A percentile compares a stretch with the other conserved stretches of the same genome.
Evolutionary conservation across 2,329 filamentous ascomycete genomes (phyloP).

Genomic region (Sordariomycetes sp.): DNA sequence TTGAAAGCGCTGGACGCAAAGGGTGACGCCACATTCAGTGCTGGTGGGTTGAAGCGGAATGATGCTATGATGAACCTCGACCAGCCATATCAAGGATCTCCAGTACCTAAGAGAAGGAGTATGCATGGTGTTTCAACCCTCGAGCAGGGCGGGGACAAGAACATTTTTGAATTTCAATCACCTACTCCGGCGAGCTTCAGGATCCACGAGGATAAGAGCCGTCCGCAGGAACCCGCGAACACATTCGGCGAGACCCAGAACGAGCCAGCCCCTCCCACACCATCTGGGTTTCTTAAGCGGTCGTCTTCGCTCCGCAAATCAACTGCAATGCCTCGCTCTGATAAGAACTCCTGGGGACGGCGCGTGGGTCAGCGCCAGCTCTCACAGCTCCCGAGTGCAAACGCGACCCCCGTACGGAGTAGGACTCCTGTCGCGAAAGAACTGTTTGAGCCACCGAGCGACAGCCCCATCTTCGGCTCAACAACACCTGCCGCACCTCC

Average conservation of each 20-base stretch:
- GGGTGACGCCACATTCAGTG: conserved; percentile 23
- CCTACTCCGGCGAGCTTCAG: conserved; percentile 33
- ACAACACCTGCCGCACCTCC: conserved; percentile 42
- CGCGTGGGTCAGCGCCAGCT: conserved; percentile 48
- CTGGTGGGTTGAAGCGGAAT: conserved; percentile 84
- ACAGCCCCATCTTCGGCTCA: conserved; percentile 56
- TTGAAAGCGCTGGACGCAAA: conserved; percentile 41
- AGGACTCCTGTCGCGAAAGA: conserved; percentile 72
- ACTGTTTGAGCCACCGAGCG: conserved; percentile 57
- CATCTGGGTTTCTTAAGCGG: conserved; percentile 52
- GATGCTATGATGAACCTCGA: conserved; percentile 87
- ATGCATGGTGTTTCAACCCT: conserved; percentile 65
- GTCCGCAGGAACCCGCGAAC: conserved; percentile 45
- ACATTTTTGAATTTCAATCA: conserved; percentile 61
- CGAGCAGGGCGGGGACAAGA: conserved; percentile 49
- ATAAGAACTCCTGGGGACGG: conserved; percentile 55
- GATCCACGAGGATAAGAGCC: conserved; percentile 36
- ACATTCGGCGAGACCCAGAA: conserved; percentile 6
- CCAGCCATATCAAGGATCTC: conserved; percentile 68
- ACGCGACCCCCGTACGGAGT: conserved; percentile 51
- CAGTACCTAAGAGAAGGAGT: conserved; percentile 84
- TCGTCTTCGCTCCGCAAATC: conserved; percentile 76
- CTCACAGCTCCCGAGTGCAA: conserved; percentile 39
- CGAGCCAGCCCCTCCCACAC: conserved; percentile 28
- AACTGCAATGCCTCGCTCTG: conserved; percentile 77